Conservation (phyloP, 768 basidiomycete genomes). For the Kwoniella mangroviensis region DNA sequence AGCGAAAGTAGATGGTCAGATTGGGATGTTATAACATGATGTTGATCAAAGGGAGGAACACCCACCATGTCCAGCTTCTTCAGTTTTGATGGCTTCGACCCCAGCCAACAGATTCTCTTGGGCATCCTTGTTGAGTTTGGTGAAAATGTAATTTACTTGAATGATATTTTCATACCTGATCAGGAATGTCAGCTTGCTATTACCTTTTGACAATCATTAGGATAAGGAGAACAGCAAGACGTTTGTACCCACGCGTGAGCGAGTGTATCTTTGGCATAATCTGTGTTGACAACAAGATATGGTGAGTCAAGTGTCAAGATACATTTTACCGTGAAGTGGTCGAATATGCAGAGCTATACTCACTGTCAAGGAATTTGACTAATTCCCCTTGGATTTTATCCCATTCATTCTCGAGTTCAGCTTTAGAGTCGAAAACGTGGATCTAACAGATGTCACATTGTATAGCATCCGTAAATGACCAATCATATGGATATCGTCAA, state of each 20-base stretch:
- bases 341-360: background rate
- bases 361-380: constrained; percentile 19
- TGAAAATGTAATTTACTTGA: constrained; percentile 29
- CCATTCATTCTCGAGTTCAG: constrained; percentile 19
- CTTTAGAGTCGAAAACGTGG: constrained; percentile 19
- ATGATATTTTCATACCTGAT: constrained; percentile 25
- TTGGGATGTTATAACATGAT: background rate
- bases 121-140: constrained; percentile 23
- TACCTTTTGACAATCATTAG: no score
- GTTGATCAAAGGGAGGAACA: background rate
- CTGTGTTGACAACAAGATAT: constrained; percentile 4
- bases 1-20: no score
- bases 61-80: constrained; percentile 44
- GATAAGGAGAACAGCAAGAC: background rate
- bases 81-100: constrained; percentile 29
- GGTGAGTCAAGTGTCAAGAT: background rate
- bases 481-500: no score
- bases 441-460: constrained; percentile 1
- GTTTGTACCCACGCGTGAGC: constrained; percentile 11
- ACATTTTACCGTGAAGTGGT: background rate
- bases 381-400: constrained; percentile 13
- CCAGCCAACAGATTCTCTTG: constrained; percentile 32
- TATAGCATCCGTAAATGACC: background rate
- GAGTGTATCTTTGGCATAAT: constrained; percentile 21
- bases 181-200: background rate